Evolutionary conservation across 495 filamentous ascomycete species (phyloP).

Genomic region (Lophiostoma macrostomum): DNA sequence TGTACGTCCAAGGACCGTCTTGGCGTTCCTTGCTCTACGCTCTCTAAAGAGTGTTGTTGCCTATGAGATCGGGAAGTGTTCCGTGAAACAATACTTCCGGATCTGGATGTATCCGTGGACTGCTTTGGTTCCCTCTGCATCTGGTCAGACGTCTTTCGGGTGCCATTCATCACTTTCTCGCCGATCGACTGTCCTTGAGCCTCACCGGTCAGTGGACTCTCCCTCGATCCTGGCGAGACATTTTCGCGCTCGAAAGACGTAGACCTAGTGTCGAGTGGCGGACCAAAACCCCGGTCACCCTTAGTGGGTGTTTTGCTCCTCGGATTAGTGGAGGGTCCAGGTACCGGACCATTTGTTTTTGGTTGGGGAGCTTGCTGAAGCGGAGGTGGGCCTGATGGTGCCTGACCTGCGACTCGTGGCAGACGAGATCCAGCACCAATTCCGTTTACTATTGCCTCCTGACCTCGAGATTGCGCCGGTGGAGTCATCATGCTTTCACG

Average conservation of each 20-base stretch:
- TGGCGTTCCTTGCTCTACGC: conserved; percentile 30
- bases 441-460: conserved; percentile 34
- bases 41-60: conserved; percentile 35
- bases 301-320: conserved; percentile 59
- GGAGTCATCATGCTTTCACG: conserved; percentile 25
- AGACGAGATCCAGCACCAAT: conserved; percentile 52
- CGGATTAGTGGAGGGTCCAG: conserved; percentile 3
- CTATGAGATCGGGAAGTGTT: conserved; percentile 30
- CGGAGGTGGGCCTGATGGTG: conserved; percentile 79
- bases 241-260: conserved; percentile 45
- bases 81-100: conserved; percentile 27
- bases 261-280: conserved; percentile 52
- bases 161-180: conserved; percentile 9
- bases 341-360: conserved; percentile 44
- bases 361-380: conserved; percentile 82
- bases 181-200: neutral
- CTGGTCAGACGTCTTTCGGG: conserved; percentile 23
- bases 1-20: conserved; percentile 30
- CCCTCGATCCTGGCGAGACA: conserved; percentile 53
- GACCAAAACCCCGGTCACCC: conserved; percentile 44
- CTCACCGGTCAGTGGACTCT: conserved; percentile 34
- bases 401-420: conserved; percentile 66
- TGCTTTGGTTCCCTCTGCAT: conserved; percentile 12
- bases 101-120: conserved; percentile 29
- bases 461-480: conserved; percentile 34